Conservation (phyloP, 2,329 filamentous ascomycete genomes). For the Talaromyces funiculosus region DNA sequence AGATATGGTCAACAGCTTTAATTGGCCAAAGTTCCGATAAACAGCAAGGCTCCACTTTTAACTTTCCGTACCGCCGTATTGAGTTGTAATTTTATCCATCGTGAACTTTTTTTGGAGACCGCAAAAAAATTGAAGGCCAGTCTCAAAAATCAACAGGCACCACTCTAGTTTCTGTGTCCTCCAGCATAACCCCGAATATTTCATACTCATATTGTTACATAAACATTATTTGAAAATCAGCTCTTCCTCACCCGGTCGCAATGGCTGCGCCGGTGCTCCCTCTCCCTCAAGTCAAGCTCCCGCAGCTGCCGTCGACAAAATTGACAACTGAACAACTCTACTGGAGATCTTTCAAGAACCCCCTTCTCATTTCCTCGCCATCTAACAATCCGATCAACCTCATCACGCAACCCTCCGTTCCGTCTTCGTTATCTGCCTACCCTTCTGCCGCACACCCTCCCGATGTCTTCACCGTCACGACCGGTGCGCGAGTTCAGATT, state of each 20-base stretch:
- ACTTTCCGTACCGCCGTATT: not conserved
- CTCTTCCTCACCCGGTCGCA: constrained; percentile 13
- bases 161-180: not conserved
- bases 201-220: not conserved
- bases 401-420: constrained; percentile 65
- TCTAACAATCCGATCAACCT: constrained; percentile 85
- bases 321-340: constrained; percentile 90
- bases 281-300: constrained; percentile 73
- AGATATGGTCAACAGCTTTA: not conserved
- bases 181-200: not conserved
- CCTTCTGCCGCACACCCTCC: constrained; percentile 43
- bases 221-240: not conserved
- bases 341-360: constrained; percentile 93
- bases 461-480: constrained; percentile 81
- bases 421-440: constrained; percentile 38
- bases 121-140: not conserved
- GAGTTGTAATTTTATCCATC: not conserved
- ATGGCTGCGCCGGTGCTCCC: constrained; percentile 87
- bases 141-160: not conserved
- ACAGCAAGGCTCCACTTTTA: not conserved
- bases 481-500: constrained; percentile 85
- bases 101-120: not conserved
- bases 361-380: constrained; percentile 82
- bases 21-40: not conserved
- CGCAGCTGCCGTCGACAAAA: constrained; percentile 68